Percentiles rank a stretch among this genome's conserved stretches.
Conservation (phyloP, 2,329 filamentous ascomycete species). For the Verticillium isaacii region DNA sequence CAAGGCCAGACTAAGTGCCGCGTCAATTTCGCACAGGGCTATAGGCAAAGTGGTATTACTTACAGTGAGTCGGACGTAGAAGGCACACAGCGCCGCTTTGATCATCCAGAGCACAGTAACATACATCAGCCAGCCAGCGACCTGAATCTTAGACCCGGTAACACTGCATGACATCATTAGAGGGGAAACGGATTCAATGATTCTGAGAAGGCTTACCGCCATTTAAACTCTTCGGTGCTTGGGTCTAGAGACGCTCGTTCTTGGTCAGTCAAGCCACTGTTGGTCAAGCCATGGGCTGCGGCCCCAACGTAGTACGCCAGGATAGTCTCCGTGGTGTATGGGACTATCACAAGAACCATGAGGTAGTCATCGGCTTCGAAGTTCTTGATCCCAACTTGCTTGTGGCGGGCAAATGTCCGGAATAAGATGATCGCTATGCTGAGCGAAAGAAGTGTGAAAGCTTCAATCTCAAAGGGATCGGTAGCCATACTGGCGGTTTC, state of each 20-base stretch:
- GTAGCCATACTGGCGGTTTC: no score
- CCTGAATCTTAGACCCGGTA: conserved; percentile 47
- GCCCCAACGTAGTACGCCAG: conserved; percentile 32
- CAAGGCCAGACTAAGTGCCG: conserved; percentile 4
- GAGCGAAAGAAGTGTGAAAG: conserved; percentile 41
- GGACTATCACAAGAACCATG: conserved; percentile 17
- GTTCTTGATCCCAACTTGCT: conserved; percentile 39
- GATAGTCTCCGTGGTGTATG: conserved; percentile 17
- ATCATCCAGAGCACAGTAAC: conserved; percentile 42
- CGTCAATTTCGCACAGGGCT: neutral
- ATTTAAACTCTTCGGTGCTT: neutral
- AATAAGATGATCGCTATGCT: conserved; percentile 44
- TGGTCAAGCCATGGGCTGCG: conserved; percentile 2
- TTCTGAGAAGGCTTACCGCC: neutral
- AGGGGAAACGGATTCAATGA: neutral
- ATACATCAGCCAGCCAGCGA: conserved; percentile 48
- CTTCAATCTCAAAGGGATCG: conserved; percentile 22
- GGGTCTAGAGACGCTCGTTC: neutral
- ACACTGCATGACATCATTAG: conserved; percentile 23
- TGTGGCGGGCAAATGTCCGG: conserved; percentile 44
- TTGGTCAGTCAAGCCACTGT: neutral
- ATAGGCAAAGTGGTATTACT: neutral
- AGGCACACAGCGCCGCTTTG: conserved; percentile 47
- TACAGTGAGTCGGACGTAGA: conserved; percentile 46
- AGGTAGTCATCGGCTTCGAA: conserved; percentile 53